A percentile compares a stretch with the other conserved stretches of the same genome.
Conservation (phyloP, 2,329 filamentous ascomycete genomes). For the Penicillium sp. region DNA sequence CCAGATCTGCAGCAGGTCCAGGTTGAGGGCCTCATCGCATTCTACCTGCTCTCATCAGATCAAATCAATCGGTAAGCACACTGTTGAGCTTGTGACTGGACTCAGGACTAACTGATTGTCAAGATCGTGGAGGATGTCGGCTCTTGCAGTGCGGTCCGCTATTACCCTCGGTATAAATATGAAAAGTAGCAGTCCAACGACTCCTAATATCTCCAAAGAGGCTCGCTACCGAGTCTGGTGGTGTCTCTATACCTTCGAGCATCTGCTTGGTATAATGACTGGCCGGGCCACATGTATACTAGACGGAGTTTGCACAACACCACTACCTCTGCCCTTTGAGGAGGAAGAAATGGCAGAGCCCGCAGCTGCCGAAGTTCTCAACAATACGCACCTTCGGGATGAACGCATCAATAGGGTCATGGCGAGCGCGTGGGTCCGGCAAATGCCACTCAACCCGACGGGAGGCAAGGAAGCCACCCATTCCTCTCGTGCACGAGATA, state of each 20-base stretch:
- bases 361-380: slow-evolving; percentile 33
- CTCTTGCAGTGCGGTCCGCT: slow-evolving; percentile 44
- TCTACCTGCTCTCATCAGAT: slow-evolving; percentile 42
- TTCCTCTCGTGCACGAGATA: slow-evolving; percentile 25
- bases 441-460: slow-evolving; percentile 31
- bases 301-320: slow-evolving; percentile 44
- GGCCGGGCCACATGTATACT: slow-evolving; percentile 44
- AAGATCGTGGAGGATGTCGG: slow-evolving; percentile 44
- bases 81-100: not conserved
- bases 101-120: not conserved
- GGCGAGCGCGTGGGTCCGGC: slow-evolving; percentile 31
- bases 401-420: slow-evolving; percentile 30
- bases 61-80: slow-evolving; percentile 45
- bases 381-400: slow-evolving; percentile 30
- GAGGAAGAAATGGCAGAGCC: slow-evolving; percentile 39
- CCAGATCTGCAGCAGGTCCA: slow-evolving; percentile 49
- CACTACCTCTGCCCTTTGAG: slow-evolving; percentile 42
- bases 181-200: slow-evolving; percentile 40
- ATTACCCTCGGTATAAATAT: slow-evolving; percentile 46
- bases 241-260: slow-evolving; percentile 46
- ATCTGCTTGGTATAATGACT: slow-evolving; percentile 47
- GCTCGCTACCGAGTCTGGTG: slow-evolving; percentile 48
- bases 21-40: slow-evolving; percentile 43
- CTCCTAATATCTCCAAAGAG: slow-evolving; percentile 42
- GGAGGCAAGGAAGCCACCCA: slow-evolving; percentile 26